These are phyloP conservation scores for Calonectria pseudoturangicola DNA, from an alignment of 2,329 filamentous ascomycete genomes.

Conservation along the genomic window DNA sequence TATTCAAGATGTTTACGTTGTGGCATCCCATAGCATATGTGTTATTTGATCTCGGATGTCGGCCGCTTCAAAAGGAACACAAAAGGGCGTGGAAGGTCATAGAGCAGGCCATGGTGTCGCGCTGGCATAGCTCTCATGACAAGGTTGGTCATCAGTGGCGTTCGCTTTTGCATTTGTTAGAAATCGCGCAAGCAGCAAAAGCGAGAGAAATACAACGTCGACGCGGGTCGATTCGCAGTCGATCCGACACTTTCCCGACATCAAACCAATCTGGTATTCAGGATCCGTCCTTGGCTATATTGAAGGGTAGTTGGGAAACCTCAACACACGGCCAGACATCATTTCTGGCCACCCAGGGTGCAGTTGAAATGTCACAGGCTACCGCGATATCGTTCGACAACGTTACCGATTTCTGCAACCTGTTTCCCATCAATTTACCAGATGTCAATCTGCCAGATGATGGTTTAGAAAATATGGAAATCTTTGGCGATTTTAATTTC, in stretches of 20 bases:
- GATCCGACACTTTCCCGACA: neutral
- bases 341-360: no score
- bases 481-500: no score
- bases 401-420: no score
- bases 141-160: constrained; percentile 6
- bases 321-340: no score
- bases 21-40: constrained; percentile 10
- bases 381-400: no score
- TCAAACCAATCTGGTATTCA: neutral
- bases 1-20: constrained; percentile 14
- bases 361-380: no score
- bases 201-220: neutral
- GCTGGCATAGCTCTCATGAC: constrained; percentile 2
- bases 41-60: neutral
- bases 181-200: neutral
- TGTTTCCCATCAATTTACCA: no score
- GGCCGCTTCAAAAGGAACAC: neutral
- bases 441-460: no score
- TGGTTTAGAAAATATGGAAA: no score
- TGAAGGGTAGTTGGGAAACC: no score
- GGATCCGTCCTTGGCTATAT: neutral
- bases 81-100: neutral
- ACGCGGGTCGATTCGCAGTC: neutral
- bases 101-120: constrained; percentile 1
- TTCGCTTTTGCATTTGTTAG: neutral